Evolutionary conservation across 1,284 basidiomycete genomes (phyloP).

Genomic region (Ganoderma multipileum): DNA sequence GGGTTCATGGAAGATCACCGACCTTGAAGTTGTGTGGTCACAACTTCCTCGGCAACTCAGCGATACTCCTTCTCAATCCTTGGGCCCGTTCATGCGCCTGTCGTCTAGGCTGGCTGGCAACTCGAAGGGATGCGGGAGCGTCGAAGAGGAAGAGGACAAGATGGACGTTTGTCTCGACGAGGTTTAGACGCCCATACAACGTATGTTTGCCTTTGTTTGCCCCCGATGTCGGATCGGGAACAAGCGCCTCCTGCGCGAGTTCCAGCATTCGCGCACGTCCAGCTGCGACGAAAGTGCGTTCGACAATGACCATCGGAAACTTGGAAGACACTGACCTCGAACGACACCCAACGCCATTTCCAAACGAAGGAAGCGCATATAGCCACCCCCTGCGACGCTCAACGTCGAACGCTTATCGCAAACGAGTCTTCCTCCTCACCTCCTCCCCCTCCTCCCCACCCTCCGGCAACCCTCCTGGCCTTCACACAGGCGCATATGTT

Average conservation of each 20-base stretch:
- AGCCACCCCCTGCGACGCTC: no score
- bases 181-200: constrained; percentile 23
- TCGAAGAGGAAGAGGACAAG: constrained; percentile 23
- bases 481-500: neutral
- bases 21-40: constrained; percentile 22
- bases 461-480: neutral
- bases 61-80: neutral
- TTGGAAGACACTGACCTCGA: neutral
- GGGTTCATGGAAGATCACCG: constrained; percentile 32
- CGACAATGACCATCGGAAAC: neutral
- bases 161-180: constrained; percentile 29
- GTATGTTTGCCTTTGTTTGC: constrained; percentile 35
- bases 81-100: neutral
- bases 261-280: constrained; percentile 17
- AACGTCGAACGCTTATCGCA: neutral
- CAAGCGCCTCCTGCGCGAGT: constrained; percentile 1
- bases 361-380: neutral
- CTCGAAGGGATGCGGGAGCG: neutral
- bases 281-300: constrained; percentile 7
- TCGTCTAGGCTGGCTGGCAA: neutral
- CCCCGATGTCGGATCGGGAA: constrained; percentile 17
- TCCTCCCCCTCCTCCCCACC: constrained; percentile 7
- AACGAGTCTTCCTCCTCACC: neutral
- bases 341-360: neutral
- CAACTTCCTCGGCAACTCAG: constrained; percentile 17